These are phyloP conservation scores for Verticillium albo-atrum DNA, from an alignment of 2,329 filamentous ascomycete genomes.

Conservation along the genomic window DNA sequence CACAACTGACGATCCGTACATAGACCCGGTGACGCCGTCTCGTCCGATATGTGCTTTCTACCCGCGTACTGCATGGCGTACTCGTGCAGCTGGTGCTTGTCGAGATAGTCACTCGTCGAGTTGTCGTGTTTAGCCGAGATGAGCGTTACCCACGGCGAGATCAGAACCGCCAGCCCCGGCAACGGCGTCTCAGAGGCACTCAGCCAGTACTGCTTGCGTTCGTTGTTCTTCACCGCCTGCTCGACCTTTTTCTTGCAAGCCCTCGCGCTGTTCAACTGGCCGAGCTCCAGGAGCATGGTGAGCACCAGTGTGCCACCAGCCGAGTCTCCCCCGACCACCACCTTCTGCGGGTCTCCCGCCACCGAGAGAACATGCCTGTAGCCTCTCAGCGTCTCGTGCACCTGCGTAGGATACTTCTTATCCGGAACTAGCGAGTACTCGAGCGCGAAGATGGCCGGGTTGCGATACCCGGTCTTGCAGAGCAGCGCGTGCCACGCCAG, in stretches of 20 bases:
- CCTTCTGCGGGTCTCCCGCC: constrained; percentile 51
- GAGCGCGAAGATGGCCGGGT: constrained; percentile 73
- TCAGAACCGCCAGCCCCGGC: constrained; percentile 58
- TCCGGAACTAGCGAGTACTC: constrained; percentile 81
- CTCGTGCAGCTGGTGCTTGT: constrained; percentile 57
- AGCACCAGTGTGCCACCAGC: constrained; percentile 72
- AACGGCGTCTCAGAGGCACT: constrained; percentile 17
- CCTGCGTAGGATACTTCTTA: constrained; percentile 65
- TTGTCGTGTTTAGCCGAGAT: constrained; percentile 63
- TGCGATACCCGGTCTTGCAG: constrained; percentile 59
- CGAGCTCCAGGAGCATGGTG: constrained; percentile 66
- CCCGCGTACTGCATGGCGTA: constrained; percentile 70
- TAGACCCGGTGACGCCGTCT: constrained; percentile 58
- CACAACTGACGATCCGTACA: constrained; percentile 64
- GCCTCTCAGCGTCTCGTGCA: constrained; percentile 64
- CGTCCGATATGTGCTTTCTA: constrained; percentile 27
- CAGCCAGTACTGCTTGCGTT: constrained; percentile 4
- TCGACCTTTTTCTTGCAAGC: constrained; percentile 5
- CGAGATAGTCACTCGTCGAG: constrained; percentile 72
- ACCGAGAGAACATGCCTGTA: constrained; percentile 66
- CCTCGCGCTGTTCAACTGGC: constrained; percentile 27
- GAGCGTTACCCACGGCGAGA: constrained; percentile 78
- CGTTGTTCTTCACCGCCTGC: constrained; percentile 3
- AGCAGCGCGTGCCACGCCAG: constrained; percentile 67
- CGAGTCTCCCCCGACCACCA: constrained; percentile 75